Percentiles rank a stretch among this genome's conserved stretches.
These are phyloP conservation scores for Hypoxylon sp. DNA, from an alignment of 2,329 filamentous ascomycete genomes.

Conservation along the genomic window DNA sequence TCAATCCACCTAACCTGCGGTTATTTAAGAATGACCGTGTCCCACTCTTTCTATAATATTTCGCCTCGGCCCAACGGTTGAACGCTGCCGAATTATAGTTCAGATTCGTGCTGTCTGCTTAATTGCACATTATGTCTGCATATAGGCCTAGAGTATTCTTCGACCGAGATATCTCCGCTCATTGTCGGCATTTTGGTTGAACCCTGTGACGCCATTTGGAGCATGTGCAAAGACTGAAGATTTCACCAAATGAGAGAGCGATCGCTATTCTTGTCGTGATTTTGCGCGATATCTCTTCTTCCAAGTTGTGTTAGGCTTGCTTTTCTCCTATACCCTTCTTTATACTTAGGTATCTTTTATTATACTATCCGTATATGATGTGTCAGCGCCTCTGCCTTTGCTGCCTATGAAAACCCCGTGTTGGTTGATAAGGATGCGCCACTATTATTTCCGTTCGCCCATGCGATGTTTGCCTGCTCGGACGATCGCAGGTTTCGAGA, in stretches of 20 bases:
- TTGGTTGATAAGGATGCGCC: constrained; percentile 43
- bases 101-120: not conserved
- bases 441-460: constrained; percentile 35
- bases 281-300: not conserved
- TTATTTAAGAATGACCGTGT: constrained; percentile 31
- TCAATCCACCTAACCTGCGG: too few species aligned
- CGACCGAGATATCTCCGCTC: constrained; percentile 22
- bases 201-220: constrained; percentile 26
- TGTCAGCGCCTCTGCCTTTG: constrained; percentile 5
- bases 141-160: constrained; percentile 30
- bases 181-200: constrained; percentile 15
- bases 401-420: constrained; percentile 23
- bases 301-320: constrained; percentile 2
- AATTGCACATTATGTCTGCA: constrained; percentile 15
- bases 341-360: too few species aligned
- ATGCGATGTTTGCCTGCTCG: constrained; percentile 37
- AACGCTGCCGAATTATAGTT: not conserved
- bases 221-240: constrained; percentile 12
- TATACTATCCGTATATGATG: constrained; percentile 31
- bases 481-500: constrained; percentile 33
- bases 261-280: constrained; percentile 16
- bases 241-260: constrained; percentile 6
- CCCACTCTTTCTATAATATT: constrained; percentile 6
- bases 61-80: constrained; percentile 23
- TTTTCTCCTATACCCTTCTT: constrained; percentile 7